Percentiles rank a stretch among this genome's conserved stretches.
Conservation (phyloP, 495 filamentous ascomycete genomes). For the Penicillium diatomitis region DNA sequence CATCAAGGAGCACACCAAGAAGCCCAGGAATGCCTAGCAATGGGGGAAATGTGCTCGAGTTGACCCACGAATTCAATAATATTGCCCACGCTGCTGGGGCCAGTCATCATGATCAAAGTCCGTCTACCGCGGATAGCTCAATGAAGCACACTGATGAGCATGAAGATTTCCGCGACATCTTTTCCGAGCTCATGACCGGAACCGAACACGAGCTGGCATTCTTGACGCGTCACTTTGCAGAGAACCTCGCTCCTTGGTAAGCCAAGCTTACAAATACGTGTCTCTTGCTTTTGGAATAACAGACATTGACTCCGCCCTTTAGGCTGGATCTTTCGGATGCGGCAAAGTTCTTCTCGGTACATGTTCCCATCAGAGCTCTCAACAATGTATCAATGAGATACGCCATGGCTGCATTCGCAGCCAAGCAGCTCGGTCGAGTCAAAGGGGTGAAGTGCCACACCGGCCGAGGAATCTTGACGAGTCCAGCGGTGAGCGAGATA, state of each 20-base stretch:
- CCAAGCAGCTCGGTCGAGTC: conserved; percentile 33
- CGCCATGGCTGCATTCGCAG: conserved; percentile 29
- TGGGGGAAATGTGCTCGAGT: background rate
- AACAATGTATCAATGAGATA: conserved; percentile 24
- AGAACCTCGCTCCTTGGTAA: conserved; percentile 30
- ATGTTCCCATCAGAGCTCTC: conserved; percentile 31
- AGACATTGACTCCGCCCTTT: background rate
- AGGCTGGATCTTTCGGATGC: conserved; percentile 36
- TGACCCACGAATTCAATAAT: conserved; percentile 1
- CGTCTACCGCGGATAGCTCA: conserved; percentile 13
- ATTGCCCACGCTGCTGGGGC: background rate
- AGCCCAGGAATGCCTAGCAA: background rate
- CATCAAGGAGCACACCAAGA: conserved; percentile 1
- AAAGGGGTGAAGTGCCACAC: conserved; percentile 22
- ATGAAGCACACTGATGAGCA: conserved; percentile 14
- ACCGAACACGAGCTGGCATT: conserved; percentile 35
- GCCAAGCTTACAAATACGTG: background rate
- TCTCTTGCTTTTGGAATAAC: no score
- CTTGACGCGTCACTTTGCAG: conserved; percentile 28
- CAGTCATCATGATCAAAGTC: conserved; percentile 3
- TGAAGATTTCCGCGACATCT: conserved; percentile 32
- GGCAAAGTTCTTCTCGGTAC: conserved; percentile 28
- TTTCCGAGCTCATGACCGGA: conserved; percentile 34
- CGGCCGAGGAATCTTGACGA: conserved; percentile 21
- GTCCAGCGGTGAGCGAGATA: conserved; percentile 26